Evolutionary conservation across 495 filamentous ascomycete species (phyloP).

Genomic region (Podospora didyma): DNA sequence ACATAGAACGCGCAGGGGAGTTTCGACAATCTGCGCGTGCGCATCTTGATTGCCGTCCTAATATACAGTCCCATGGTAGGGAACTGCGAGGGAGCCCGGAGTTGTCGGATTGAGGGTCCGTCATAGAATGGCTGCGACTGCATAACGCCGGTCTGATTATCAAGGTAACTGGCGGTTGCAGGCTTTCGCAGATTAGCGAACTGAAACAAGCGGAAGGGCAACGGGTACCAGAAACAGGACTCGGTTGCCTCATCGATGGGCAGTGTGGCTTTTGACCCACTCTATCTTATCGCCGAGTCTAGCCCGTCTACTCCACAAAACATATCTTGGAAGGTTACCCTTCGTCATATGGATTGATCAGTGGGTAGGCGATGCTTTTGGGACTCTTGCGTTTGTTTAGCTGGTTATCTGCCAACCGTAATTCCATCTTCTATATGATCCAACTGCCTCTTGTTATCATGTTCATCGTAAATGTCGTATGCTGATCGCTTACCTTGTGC

Average conservation of each 20-base stretch:
- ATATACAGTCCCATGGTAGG: slow-evolving; percentile 15
- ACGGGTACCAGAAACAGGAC: not conserved
- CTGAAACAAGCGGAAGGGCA: not conserved
- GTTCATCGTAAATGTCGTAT: not conserved
- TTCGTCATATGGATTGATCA: not conserved
- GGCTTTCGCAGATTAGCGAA: slow-evolving; percentile 11
- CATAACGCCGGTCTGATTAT: not conserved
- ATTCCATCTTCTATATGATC: slow-evolving; percentile 11
- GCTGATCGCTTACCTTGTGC: slow-evolving; percentile 3
- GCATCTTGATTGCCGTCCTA: slow-evolving; percentile 59
- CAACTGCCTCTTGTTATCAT: not conserved
- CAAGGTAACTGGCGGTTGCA: not conserved
- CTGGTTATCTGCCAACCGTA: slow-evolving; percentile 16
- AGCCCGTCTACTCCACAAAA: not conserved
- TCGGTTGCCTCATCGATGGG: not conserved
- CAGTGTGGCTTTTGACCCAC: not conserved
- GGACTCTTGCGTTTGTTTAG: slow-evolving; percentile 6
- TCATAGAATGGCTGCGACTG: slow-evolving; percentile 15
- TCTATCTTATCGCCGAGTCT: not conserved
- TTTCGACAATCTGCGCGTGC: slow-evolving; percentile 23
- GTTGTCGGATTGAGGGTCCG: not conserved
- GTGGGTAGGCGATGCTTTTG: not conserved
- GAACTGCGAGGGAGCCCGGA: not conserved
- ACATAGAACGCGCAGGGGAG: slow-evolving; percentile 16
- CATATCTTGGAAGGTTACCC: too few species aligned